A percentile compares a stretch with the other conserved stretches of the same genome.
These are phyloP conservation scores for Cladosporium sp. DNA, from an alignment of 2,329 filamentous ascomycete species.

Conservation along the genomic window DNA sequence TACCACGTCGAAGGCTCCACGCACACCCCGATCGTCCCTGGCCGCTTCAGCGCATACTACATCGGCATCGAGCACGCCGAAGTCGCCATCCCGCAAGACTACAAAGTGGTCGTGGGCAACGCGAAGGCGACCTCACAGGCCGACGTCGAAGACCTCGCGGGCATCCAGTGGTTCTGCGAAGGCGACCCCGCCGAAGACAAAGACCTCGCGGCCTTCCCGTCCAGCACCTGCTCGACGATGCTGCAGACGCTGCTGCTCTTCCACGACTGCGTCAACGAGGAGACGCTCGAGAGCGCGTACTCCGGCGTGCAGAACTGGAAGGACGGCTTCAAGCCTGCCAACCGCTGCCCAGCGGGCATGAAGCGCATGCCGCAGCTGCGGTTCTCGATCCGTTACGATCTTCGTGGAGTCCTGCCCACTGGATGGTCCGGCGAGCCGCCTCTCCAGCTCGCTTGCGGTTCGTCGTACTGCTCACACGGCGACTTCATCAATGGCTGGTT, in stretches of 20 bases:
- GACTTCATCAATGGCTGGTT: conserved; percentile 48
- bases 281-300: conserved; percentile 28
- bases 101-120: conserved; percentile 38
- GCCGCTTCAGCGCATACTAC: conserved; percentile 45
- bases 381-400: conserved; percentile 44
- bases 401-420: conserved; percentile 37
- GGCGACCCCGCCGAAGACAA: conserved; percentile 7
- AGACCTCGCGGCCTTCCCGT: conserved; percentile 26
- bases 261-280: conserved; percentile 32
- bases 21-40: conserved; percentile 12
- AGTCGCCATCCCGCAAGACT: conserved; percentile 40
- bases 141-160: conserved; percentile 17
- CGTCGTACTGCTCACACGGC: conserved; percentile 40
- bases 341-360: conserved; percentile 40
- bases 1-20: conserved; percentile 6
- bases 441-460: conserved; percentile 38
- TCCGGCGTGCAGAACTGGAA: conserved; percentile 15
- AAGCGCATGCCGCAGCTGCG: conserved; percentile 44
- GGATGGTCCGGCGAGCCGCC: conserved; percentile 42
- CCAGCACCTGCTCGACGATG: conserved; percentile 37
- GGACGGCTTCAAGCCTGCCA: conserved; percentile 20
- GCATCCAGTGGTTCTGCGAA: conserved; percentile 35
- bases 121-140: conserved; percentile 32
- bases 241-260: conserved; percentile 42
- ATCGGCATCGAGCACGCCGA: conserved; percentile 36